Evolutionary conservation across 2,329 filamentous ascomycete genomes (phyloP).

Genomic region (Ascochyta rabiei): DNA sequence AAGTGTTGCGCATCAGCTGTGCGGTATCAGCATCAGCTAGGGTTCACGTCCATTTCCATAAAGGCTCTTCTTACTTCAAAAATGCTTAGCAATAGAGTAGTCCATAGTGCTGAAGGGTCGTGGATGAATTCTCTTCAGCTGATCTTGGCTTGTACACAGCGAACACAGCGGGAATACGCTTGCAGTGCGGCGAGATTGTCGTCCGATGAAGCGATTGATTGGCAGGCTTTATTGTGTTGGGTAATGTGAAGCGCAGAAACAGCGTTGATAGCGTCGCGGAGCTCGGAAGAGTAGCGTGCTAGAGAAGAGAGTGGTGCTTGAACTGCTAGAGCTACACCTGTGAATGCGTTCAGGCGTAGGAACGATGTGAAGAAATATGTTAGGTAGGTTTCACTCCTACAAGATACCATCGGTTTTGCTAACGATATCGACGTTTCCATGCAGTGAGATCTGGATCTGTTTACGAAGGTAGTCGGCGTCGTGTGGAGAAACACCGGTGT

Average conservation of each 20-base stretch:
- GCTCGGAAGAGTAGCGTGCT: constrained; percentile 17
- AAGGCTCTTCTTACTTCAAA: constrained; percentile 26
- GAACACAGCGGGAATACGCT: constrained; percentile 28
- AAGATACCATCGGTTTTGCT: not conserved
- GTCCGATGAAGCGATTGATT: not conserved
- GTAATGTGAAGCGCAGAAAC: constrained; percentile 22
- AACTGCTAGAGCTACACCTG: constrained; percentile 9
- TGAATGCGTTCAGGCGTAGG: constrained; percentile 30
- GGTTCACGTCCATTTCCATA: too few relatives aligned
- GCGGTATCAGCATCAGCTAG: not conserved
- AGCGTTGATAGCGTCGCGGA: constrained; percentile 30
- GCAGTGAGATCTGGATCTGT: not conserved
- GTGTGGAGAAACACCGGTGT: constrained; percentile 26
- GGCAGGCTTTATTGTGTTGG: not conserved
- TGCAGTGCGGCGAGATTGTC: constrained; percentile 17
- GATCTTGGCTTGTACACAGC: constrained; percentile 21
- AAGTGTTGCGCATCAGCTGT: constrained; percentile 36
- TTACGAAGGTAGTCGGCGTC: not conserved
- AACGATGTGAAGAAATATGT: constrained; percentile 33
- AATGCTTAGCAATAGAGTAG: constrained; percentile 33
- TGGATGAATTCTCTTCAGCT: constrained; percentile 11
- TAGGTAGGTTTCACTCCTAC: constrained; percentile 11
- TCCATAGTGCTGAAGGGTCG: constrained; percentile 31
- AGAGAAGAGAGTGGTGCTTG: constrained; percentile 19
- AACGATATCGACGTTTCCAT: not conserved